phyloP scores from a whole-genome alignment of 164 flowering plant genomes.

The Vitis riparia region DNA sequence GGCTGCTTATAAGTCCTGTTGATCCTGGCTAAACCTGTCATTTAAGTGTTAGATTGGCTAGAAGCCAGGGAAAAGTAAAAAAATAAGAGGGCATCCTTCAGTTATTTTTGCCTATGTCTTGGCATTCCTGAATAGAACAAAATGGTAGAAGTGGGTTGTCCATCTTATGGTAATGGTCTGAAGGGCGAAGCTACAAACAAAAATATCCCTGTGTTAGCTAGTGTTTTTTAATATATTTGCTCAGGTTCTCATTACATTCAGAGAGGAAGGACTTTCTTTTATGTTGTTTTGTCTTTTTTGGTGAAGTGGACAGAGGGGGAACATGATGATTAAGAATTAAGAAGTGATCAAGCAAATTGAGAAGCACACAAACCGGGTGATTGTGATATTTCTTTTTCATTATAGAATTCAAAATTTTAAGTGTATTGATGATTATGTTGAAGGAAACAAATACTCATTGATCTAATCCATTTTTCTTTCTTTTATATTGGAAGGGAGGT shows the following conservation, averaged over 20 bases:
- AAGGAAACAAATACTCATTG: neutral
- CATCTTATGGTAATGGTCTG: too few relatives aligned
- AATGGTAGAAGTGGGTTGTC: neutral
- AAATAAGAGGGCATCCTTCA: neutral
- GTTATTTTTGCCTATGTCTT: neutral
- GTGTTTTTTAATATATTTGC: too few relatives aligned
- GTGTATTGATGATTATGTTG: neutral
- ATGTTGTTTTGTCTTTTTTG: too few relatives aligned
- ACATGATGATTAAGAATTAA: too few relatives aligned
- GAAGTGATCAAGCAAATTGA: too few relatives aligned
- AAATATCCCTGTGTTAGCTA: too few relatives aligned
- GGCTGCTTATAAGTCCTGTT: neutral
- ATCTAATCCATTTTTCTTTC: neutral
- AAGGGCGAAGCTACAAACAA: too few relatives aligned
- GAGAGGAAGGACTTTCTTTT: too few relatives aligned
- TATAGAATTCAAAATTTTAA: neutral
- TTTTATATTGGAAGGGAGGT: constrained; percentile 1
- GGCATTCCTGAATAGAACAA: neutral
- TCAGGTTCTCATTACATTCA: too few relatives aligned
- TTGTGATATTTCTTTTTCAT: neutral
- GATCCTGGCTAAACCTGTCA: neutral
- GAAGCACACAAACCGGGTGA: too few relatives aligned
- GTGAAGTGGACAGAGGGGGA: too few relatives aligned
- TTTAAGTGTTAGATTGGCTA: neutral
- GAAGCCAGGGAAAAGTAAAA: neutral